phyloP scores from a whole-genome alignment of 805 yeast genomes.

The Metschnikowia arizonensis region DNA sequence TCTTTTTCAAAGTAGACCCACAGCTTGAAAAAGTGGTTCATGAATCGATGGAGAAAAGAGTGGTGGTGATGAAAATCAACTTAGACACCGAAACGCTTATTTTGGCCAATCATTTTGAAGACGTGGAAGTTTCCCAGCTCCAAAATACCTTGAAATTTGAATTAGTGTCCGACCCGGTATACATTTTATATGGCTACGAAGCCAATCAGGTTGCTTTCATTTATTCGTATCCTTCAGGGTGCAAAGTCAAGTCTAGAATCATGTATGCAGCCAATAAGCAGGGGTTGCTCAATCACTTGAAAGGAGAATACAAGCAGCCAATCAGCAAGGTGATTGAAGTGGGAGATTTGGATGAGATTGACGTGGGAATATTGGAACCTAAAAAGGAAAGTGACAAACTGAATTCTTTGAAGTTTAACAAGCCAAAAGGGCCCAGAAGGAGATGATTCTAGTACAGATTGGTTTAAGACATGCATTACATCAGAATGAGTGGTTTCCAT shows the following conservation, averaged over 20 bases:
- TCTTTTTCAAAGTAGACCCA: slow-evolving; percentile 15
- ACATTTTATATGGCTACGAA: slow-evolving; percentile 48
- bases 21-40: slow-evolving; percentile 22
- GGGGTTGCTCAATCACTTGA: slow-evolving; percentile 53
- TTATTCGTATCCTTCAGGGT: slow-evolving; percentile 85
- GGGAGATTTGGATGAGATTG: slow-evolving; percentile 70
- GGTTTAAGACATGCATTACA: too few species aligned
- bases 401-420: slow-evolving; percentile 38
- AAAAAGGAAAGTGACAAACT: neutral
- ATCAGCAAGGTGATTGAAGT: slow-evolving; percentile 56
- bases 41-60: slow-evolving; percentile 20
- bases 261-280: slow-evolving; percentile 78
- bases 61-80: slow-evolving; percentile 52
- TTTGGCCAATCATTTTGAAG: neutral
- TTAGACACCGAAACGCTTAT: slow-evolving; percentile 39
- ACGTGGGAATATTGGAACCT: slow-evolving; percentile 43
- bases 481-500: too few species aligned
- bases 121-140: slow-evolving; percentile 20
- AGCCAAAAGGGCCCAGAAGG: slow-evolving; percentile 70
- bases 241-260: slow-evolving; percentile 89
- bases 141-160: slow-evolving; percentile 18
- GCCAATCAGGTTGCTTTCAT: slow-evolving; percentile 51
- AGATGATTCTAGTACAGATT: slow-evolving; percentile 24
- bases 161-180: slow-evolving; percentile 46
- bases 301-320: slow-evolving; percentile 25